Base-by-base conservation (phyloP, 371 early-diverging fungal genomes). In the Apophysomyces elegans region DNA sequence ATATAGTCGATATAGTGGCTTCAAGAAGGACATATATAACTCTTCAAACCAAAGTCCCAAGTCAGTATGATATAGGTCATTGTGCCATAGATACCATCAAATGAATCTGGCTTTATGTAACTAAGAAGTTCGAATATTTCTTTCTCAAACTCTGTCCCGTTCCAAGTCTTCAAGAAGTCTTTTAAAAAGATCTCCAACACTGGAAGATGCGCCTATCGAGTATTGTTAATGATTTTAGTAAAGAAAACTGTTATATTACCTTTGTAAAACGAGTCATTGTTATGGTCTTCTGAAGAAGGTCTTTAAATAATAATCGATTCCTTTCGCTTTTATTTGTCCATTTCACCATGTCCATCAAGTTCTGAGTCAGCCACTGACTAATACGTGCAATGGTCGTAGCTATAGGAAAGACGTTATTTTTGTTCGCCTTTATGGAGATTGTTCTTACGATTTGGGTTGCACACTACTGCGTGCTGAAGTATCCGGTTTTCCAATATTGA, bases 61-160 rank as follows among this genome's bases (percentile, higher is more conserved):
- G 37, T 18, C 16, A 58, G 36, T n/a, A 47, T n/a, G 41, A 18
- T 37, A 13, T 14, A 37, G 37, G 5, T 35, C 35, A 14, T 8
- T 39, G 11, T 44, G 26, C 5, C 32, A 21, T 14, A 37, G 61
- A 32, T 80, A 85, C 86, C 81, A 71, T 81, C 71, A 65, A 63
- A 85, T 1, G 73, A 61, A 14, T 67, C 60, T 32, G 88, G 88
- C 38, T 81, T 75, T 7, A 83, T 60, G 64, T 69, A 85, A 0
- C 77, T 74, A 0, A 87, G 41, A 12, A 87, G 62, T 18, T 77
- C 77, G 58, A 87, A 80, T 32, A 87, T 78, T 38, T 83, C 80
- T 21, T 80, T 69, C 21, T 67, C 66, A 62, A 79, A 67, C 3
- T 85, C 81, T 35, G 77, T 54, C 35, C 88, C 88, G 61, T 84